Evolutionary conservation across 257 asterid genomes (phyloP).

Genomic region (Galeopsis tetrahit): DNA sequence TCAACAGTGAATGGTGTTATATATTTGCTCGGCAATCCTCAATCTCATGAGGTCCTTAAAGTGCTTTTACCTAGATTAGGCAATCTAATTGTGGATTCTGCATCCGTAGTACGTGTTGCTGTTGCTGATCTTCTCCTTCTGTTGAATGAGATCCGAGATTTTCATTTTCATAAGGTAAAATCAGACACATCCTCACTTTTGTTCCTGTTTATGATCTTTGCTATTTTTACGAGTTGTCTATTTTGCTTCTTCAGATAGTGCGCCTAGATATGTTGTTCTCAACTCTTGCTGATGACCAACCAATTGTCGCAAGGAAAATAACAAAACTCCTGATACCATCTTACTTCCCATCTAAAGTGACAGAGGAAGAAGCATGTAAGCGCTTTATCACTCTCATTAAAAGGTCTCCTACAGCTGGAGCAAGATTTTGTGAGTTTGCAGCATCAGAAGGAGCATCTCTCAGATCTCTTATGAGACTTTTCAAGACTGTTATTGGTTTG

Average conservation of each 20-base stretch:
- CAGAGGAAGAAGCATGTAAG: constrained; percentile 84
- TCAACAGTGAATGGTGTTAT: constrained; percentile 83
- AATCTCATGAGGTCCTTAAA: constrained; percentile 94
- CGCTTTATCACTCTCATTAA: constrained; percentile 77
- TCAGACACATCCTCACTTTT: constrained; percentile 13
- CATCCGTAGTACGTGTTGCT: constrained; percentile 74
- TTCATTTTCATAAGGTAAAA: constrained; percentile 89
- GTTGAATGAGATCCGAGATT: constrained; percentile 64
- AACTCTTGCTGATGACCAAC: constrained; percentile 81
- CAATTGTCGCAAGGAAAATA: constrained; percentile 75
- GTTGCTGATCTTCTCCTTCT: constrained; percentile 82
- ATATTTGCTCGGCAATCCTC: constrained; percentile 90
- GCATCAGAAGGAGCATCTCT: constrained; percentile 77
- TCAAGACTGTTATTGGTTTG: constrained; percentile 58
- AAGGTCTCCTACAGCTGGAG: constrained; percentile 90
- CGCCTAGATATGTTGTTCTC: constrained; percentile 62
- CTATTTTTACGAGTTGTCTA: constrained; percentile 22
- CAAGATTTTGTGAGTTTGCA: constrained; percentile 88
- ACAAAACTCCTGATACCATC: constrained; percentile 92
- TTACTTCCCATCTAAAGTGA: constrained; percentile 76
- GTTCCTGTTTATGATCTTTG: constrained; percentile 23
- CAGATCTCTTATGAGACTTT: constrained; percentile 65
- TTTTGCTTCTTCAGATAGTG: constrained; percentile 69
- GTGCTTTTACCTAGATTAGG: constrained; percentile 92
- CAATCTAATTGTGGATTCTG: constrained; percentile 65